Evolutionary conservation across 106 monocot genomes (phyloP).

Genomic region (Platanthera guangdongensis): DNA sequence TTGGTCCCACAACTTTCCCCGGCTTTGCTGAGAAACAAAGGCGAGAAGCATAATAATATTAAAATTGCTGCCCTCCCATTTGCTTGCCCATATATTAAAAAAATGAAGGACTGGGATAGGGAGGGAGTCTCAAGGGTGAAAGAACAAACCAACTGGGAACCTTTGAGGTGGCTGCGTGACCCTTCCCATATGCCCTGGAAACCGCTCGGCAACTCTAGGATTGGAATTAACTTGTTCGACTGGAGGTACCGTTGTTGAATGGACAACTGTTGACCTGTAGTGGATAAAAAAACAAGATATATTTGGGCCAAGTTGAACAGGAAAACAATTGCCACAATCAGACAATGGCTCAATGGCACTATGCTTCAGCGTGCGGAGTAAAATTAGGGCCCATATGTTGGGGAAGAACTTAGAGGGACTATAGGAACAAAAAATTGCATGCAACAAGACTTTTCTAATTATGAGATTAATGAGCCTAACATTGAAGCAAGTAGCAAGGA

Average conservation of each 20-base stretch:
- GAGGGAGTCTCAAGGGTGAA: neutral
- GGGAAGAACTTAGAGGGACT: too few relatives aligned
- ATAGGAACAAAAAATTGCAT: too few relatives aligned
- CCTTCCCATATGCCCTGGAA: constrained; percentile 16
- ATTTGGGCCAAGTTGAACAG: too few relatives aligned
- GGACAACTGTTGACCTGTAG: constrained; percentile 55
- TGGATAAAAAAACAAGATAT: neutral
- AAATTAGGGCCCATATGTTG: too few relatives aligned
- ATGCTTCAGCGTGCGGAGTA: too few relatives aligned
- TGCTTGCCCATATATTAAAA: neutral
- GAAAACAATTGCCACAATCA: too few relatives aligned
- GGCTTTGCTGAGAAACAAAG: constrained; percentile 46
- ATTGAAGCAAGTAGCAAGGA: too few relatives aligned
- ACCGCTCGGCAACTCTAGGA: constrained; percentile 17
- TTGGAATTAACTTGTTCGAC: constrained; percentile 18
- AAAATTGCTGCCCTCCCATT: too few relatives aligned
- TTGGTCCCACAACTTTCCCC: constrained; percentile 66
- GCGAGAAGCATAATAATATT: too few relatives aligned
- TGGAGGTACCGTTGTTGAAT: constrained; percentile 38
- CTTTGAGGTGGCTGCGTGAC: constrained; percentile 26
- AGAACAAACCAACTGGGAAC: constrained; percentile 21
- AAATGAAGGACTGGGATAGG: neutral
- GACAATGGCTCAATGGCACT: too few relatives aligned
- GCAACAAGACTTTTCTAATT: too few relatives aligned
- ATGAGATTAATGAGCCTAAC: too few relatives aligned